Evolutionary conservation across 139 green algal genomes (phyloP).

Genomic region (Eudorina sp.): DNA sequence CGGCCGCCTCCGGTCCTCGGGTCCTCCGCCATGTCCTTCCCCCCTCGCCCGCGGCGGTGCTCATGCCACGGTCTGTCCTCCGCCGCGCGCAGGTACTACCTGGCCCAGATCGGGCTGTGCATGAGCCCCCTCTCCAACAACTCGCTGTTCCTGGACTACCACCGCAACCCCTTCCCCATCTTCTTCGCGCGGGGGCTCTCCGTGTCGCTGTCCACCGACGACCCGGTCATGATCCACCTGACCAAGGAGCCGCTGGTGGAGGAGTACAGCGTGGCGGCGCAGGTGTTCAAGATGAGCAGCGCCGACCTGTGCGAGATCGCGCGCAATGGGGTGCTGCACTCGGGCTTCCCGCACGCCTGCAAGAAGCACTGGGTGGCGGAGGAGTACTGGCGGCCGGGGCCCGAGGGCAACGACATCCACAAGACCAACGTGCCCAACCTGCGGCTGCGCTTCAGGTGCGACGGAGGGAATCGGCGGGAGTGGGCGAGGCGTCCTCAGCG

Average conservation of each 20-base stretch:
- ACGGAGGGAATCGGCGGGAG: background rate
- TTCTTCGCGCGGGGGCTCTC: slow-evolving; percentile 97
- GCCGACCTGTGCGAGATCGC: slow-evolving; percentile 98
- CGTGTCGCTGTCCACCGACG: slow-evolving; percentile 89
- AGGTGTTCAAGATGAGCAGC: slow-evolving; percentile 95
- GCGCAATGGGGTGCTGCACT: slow-evolving; percentile 95
- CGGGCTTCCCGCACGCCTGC: slow-evolving; percentile 91
- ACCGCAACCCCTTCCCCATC: slow-evolving; percentile 98
- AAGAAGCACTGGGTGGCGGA: slow-evolving; percentile 86
- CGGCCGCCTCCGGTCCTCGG: no score
- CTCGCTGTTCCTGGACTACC: slow-evolving; percentile 99
- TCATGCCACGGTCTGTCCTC: no score
- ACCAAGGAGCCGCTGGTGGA: slow-evolving; percentile 98
- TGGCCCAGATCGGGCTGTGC: slow-evolving; percentile 92
- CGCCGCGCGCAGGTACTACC: slow-evolving; percentile 26
- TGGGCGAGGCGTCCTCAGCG: background rate
- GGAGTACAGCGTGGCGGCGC: slow-evolving; percentile 97
- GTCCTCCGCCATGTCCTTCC: no score
- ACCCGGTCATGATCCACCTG: slow-evolving; percentile 83
- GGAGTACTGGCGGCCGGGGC: slow-evolving; percentile 88
- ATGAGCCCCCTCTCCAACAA: slow-evolving; percentile 99
- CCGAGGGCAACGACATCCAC: slow-evolving; percentile 97
- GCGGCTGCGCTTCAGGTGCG: slow-evolving; percentile 91
- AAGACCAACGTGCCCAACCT: slow-evolving; percentile 99
- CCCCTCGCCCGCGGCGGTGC: no score